A percentile compares a stretch with the other conserved stretches of the same genome.
Evolutionary conservation across 441 rosid genomes (phyloP).

Genomic region (Syzygium malaccense): DNA sequence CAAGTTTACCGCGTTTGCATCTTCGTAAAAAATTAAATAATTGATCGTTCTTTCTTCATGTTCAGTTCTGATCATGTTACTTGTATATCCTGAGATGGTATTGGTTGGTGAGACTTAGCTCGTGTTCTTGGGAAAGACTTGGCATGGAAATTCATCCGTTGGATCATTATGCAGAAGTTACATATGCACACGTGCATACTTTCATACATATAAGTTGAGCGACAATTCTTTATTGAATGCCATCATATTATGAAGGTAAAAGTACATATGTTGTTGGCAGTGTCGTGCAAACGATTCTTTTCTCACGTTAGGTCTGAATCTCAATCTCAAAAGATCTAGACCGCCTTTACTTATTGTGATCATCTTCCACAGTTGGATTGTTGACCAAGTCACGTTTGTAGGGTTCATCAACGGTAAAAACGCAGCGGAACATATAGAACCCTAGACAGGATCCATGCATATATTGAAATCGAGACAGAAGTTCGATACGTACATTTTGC

Average conservation of each 20-base stretch:
- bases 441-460: too few species aligned
- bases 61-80: background rate
- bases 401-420: too few species aligned
- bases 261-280: background rate
- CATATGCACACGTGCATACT: background rate
- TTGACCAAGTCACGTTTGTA: background rate
- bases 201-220: background rate
- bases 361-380: background rate
- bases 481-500: too few species aligned
- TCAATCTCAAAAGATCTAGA: background rate
- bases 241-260: background rate
- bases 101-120: background rate
- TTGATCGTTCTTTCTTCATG: background rate
- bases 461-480: too few species aligned
- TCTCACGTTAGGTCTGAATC: background rate
- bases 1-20: background rate
- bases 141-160: background rate
- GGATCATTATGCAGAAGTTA: background rate
- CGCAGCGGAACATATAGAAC: too few species aligned
- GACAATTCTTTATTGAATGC: background rate
- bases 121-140: background rate
- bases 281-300: background rate
- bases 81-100: background rate
- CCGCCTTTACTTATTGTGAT: background rate
- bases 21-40: background rate